Percentiles rank a stretch among this genome's conserved stretches.
Evolutionary conservation across 208 protist genomes (phyloP).

Genomic region (Tritrichomonas musculus): DNA sequence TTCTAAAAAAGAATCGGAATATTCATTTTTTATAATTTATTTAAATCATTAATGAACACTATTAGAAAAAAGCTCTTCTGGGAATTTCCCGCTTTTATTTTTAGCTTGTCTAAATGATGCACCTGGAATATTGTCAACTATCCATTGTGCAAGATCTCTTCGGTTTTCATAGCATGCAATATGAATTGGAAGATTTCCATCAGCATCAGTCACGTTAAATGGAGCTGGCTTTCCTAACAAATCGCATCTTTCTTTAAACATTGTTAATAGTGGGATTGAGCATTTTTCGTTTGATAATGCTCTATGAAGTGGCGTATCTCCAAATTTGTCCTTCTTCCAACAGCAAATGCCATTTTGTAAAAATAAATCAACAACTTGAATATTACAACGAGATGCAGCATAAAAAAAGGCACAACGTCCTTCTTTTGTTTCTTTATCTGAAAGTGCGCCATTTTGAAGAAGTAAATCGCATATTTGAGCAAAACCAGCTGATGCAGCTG

Average conservation of each 20-base stretch:
- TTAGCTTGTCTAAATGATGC: too few species aligned
- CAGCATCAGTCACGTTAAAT: background rate
- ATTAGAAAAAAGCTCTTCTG: background rate
- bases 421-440: background rate
- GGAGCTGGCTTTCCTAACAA: background rate
- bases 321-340: background rate
- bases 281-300: background rate
- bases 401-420: background rate
- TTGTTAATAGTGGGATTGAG: background rate
- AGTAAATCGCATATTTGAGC: background rate
- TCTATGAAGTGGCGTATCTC: background rate
- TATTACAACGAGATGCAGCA: background rate
- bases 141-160: background rate
- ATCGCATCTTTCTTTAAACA: too few species aligned
- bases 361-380: background rate
- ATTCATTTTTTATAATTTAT: background rate
- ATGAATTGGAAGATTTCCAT: conserved; percentile 9
- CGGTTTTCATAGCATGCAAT: conserved; percentile 25
- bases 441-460: background rate
- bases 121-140: background rate
- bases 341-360: background rate
- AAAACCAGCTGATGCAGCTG: background rate
- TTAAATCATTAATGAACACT: background rate
- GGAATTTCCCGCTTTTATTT: background rate
- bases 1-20: background rate